Base-by-base conservation (phyloP, 345 rosid species). In the Populus tremula region DNA sequence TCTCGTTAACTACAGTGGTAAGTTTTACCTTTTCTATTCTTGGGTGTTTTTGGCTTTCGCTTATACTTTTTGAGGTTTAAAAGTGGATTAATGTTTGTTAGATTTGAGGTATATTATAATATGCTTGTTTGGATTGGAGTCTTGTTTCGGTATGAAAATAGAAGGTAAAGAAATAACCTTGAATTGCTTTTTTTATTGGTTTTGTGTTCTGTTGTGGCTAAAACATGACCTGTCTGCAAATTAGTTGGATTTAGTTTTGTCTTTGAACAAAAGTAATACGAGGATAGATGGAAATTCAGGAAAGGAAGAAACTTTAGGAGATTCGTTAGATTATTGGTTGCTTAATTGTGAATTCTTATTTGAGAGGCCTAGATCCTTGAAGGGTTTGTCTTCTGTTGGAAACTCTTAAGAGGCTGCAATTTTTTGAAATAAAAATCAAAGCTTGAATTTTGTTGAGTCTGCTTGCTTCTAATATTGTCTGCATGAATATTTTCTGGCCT, bases 1-100 rank as follows among this genome's bases (percentile, higher is more conserved):
- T 81, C 88, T 90, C 69, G 88, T 91, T 70, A 91, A 91, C 82
- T 86, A 81, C 80, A 61, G 76, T 78, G 92, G 94, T 88, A 76
- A 79, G 87, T 53, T 50, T 2, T 59, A 16, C 3, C 53, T 11
- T 53, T 73, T 66, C 18, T 16, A 53, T 39, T 74, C 29, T 69
- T 73, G 62, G 61, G 12, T 68, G 23, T 3, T 59, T 21, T 16
- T 5, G 35, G 6, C 17, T 6, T 56, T 41, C 18, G 39, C 35
- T 50, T 68, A 1, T 67, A 17, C 64, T 70, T 16, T 21, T 35
- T n/a, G 7, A 8, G 56, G 4, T 53, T 47, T 56, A 56, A 18
- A 13, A n/a, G 18, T 54, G 39, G 4, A 16, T 45, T 47, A 10
- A 41, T 41, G 4, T 25, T 64, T 36, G 41, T 78, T 61, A 18